phyloP scores from a whole-genome alignment of 352 stramenopile species.

The Globisporangium rhizosaccharum region DNA sequence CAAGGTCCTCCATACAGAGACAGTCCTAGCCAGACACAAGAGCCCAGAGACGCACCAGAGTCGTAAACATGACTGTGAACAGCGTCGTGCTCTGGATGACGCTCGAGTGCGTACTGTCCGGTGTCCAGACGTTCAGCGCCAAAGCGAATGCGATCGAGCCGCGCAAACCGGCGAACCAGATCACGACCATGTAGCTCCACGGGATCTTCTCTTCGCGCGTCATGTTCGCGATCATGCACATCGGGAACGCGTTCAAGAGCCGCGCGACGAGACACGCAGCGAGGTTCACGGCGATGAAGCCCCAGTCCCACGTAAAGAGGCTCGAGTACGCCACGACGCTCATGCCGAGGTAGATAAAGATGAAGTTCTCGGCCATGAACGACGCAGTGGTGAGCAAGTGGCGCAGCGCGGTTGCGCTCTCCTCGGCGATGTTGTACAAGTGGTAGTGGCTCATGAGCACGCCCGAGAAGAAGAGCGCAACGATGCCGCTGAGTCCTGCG shows the following conservation, averaged over 20 bases:
- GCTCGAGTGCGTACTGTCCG: constrained; percentile 43
- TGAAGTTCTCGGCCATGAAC: constrained; percentile 86
- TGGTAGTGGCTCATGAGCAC: constrained; percentile 87
- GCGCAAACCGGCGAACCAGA: constrained; percentile 91
- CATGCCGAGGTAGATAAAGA: constrained; percentile 86
- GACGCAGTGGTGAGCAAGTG: constrained; percentile 74
- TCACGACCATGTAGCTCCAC: constrained; percentile 78
- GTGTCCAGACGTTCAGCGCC: constrained; percentile 63
- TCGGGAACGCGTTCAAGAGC: constrained; percentile 72
- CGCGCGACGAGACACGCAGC: constrained; percentile 58
- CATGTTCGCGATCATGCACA: constrained; percentile 72
- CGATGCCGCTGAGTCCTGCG: constrained; percentile 86
- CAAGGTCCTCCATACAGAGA: no score
- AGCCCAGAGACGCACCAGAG: constrained; percentile 30
- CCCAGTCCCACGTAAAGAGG: constrained; percentile 83
- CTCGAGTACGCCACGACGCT: constrained; percentile 75
- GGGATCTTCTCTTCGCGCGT: constrained; percentile 64
- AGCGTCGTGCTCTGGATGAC: constrained; percentile 76
- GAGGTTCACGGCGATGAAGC: constrained; percentile 73
- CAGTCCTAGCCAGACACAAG: background rate
- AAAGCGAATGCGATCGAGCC: constrained; percentile 92
- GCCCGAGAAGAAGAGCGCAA: constrained; percentile 93
- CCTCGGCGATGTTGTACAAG: constrained; percentile 75
- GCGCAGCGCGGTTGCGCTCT: constrained; percentile 66
- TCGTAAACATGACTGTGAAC: constrained; percentile 82